A percentile compares a stretch with the other conserved stretches of the same genome.
phyloP scores from a whole-genome alignment of 2,329 filamentous ascomycete genomes.

The Thielaviopsis musarum region DNA sequence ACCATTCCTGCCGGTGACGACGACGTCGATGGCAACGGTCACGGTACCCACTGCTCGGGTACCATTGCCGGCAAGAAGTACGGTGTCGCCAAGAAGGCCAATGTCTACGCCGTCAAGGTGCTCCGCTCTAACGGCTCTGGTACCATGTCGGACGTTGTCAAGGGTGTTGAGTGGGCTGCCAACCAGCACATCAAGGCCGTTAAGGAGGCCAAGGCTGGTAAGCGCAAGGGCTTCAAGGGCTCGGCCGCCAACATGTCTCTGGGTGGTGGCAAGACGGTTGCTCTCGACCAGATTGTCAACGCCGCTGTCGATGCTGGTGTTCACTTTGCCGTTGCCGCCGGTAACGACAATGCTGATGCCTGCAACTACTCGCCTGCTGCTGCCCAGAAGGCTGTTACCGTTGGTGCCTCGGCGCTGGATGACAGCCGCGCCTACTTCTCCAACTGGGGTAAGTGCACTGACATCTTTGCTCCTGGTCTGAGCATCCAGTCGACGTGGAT shows the following conservation, averaged over 20 bases:
- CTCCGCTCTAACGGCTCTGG: conserved; percentile 93
- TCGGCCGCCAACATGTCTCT: conserved; percentile 99
- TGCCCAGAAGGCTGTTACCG: conserved; percentile 80
- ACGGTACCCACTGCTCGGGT: conserved; percentile 98
- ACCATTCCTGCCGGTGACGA: conserved; percentile 75
- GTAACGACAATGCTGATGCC: conserved; percentile 96
- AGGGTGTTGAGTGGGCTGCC: conserved; percentile 92
- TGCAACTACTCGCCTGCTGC: conserved; percentile 98
- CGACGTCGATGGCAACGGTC: conserved; percentile 89
- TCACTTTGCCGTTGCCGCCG: conserved; percentile 95
- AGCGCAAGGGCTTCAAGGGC: conserved; percentile 96
- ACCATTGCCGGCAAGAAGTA: conserved; percentile 98
- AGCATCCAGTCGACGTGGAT: conserved; percentile 99
- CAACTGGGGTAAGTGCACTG: conserved; percentile 98
- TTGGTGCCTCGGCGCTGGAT: conserved; percentile 82
- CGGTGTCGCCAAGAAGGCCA: conserved; percentile 97
- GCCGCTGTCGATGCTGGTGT: conserved; percentile 82
- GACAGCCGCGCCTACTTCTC: conserved; percentile 99
- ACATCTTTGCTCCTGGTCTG: conserved; percentile 94
- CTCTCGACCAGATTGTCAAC: conserved; percentile 84
- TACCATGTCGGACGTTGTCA: conserved; percentile 96
- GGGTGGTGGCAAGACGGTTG: conserved; percentile 87
- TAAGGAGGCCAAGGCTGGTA: conserved; percentile 64
- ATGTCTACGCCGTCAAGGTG: conserved; percentile 94
- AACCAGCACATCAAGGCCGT: conserved; percentile 60